phyloP scores from a whole-genome alignment of 169 alveolate species.

The Perkinsus olseni region DNA sequence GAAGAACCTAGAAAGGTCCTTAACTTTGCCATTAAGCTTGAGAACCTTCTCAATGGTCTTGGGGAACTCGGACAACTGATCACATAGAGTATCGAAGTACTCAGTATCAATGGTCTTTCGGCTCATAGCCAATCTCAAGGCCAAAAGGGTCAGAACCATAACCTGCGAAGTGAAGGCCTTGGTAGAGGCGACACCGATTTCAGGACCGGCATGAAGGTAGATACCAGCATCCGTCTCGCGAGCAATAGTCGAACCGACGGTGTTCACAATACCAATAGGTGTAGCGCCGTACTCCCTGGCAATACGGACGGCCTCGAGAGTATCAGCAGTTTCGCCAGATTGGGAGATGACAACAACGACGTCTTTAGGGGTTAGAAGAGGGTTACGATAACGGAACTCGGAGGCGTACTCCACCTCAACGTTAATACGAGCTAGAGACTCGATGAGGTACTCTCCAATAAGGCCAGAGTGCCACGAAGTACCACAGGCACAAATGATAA shows the following conservation, averaged over 20 bases:
- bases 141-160: constrained; percentile 63
- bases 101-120: neutral
- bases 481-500: constrained; percentile 27
- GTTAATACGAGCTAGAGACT: constrained; percentile 21
- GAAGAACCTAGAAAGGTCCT: neutral
- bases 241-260: constrained; percentile 81
- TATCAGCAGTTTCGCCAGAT: constrained; percentile 94
- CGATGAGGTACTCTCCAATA: constrained; percentile 29
- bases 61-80: neutral
- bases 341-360: constrained; percentile 83
- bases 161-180: constrained; percentile 86
- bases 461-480: constrained; percentile 51
- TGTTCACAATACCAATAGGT: constrained; percentile 74
- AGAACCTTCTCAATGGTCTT: neutral
- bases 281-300: neutral
- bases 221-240: constrained; percentile 83
- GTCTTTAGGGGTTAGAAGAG: constrained; percentile 43
- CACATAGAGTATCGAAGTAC: neutral
- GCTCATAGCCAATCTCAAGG: constrained; percentile 69
- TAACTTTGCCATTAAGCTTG: neutral
- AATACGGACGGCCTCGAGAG: constrained; percentile 53
- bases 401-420: constrained; percentile 36
- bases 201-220: constrained; percentile 90
- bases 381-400: constrained; percentile 42
- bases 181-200: constrained; percentile 91